Conservation (phyloP, 768 basidiomycete genomes). For the Mycena haematopus region DNA sequence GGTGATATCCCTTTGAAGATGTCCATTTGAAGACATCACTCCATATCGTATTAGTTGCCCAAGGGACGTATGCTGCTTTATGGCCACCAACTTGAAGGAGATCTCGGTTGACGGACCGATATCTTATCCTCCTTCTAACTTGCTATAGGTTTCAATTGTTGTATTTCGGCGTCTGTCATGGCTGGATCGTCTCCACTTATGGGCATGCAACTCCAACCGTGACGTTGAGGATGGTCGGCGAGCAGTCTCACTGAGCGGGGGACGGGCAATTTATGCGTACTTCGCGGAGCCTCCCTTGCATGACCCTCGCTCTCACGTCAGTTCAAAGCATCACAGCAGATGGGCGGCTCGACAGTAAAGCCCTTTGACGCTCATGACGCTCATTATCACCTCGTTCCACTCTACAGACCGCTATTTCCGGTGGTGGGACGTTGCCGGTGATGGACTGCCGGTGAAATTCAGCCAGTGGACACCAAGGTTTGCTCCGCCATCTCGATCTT, state of each 20-base stretch:
- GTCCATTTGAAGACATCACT: no score
- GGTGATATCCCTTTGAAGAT: background rate
- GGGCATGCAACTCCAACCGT: background rate
- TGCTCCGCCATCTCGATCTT: constrained; percentile 16
- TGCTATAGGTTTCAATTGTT: background rate
- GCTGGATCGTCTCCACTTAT: background rate
- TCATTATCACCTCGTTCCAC: constrained; percentile 25
- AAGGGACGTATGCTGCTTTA: background rate
- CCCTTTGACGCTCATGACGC: constrained; percentile 18
- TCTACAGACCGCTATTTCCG: constrained; percentile 13
- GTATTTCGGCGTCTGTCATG: no score
- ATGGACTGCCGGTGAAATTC: constrained; percentile 7
- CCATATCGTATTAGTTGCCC: constrained; percentile 8
- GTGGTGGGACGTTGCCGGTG: constrained; percentile 11
- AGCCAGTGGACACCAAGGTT: background rate
- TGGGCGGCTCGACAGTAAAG: constrained; percentile 23
- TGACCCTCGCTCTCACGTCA: constrained; percentile 25
- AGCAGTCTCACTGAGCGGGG: background rate
- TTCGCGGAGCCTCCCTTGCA: constrained; percentile 15
- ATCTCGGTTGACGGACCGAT: constrained; percentile 11
- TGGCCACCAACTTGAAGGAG: background rate
- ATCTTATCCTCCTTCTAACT: constrained; percentile 2
- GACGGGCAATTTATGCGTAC: constrained; percentile 1
- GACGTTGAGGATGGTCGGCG: background rate
- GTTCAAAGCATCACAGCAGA: constrained; percentile 21